Conservation (phyloP, 805 yeast genomes). For the Hanseniaspora osmophila region DNA sequence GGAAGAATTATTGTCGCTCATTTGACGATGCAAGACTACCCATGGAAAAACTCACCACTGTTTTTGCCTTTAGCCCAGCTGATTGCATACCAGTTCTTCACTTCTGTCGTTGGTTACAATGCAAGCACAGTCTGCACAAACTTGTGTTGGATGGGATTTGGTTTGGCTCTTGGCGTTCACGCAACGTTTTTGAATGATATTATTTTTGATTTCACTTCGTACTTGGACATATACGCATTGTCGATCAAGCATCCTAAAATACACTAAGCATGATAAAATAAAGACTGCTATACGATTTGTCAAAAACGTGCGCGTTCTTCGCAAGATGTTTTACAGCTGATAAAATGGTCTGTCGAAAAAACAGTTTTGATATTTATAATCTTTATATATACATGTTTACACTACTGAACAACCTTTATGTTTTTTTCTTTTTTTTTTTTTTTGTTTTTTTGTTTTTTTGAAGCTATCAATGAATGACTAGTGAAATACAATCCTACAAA, state of each 20-base stretch:
- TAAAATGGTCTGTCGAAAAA: too few relatives aligned
- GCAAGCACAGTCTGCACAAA: slow-evolving; percentile 32
- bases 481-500: too few relatives aligned
- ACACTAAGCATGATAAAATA: slow-evolving; percentile 4
- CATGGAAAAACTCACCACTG: slow-evolving; percentile 56
- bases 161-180: slow-evolving; percentile 55
- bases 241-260: slow-evolving; percentile 67
- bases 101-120: slow-evolving; percentile 18
- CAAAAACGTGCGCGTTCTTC: too few relatives aligned
- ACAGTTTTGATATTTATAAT: too few relatives aligned
- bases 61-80: slow-evolving; percentile 44
- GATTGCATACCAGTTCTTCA: slow-evolving; percentile 16
- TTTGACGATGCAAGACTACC: slow-evolving; percentile 67
- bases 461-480: too few relatives aligned
- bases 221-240: slow-evolving; percentile 74
- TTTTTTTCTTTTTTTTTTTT: too few relatives aligned
- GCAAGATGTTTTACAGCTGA: too few relatives aligned
- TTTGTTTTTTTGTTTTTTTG: too few relatives aligned
- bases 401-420: neutral
- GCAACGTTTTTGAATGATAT: slow-evolving; percentile 61
- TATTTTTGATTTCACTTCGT: slow-evolving; percentile 64
- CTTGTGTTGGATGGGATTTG: slow-evolving; percentile 51
- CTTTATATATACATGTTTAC: neutral
- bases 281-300: too few relatives aligned
- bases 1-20: slow-evolving; percentile 85